Evolutionary conservation across 805 yeast species (phyloP).

Genomic region (Kluyveromyces lactis): DNA sequence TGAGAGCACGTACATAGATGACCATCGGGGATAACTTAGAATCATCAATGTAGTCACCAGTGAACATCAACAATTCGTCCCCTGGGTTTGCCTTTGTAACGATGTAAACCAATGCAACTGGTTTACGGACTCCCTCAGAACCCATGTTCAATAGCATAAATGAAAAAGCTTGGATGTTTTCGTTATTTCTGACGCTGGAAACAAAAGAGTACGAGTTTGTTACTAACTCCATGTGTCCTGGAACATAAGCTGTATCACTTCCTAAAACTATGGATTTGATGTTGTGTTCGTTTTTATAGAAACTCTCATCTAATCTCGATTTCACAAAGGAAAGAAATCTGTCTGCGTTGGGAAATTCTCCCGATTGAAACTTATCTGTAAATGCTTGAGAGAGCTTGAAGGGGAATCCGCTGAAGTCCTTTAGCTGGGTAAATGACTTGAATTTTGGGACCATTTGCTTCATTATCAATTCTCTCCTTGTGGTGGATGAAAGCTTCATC

Average conservation of each 20-base stretch:
- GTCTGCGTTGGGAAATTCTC: not conserved
- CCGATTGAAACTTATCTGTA: not conserved
- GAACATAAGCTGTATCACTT: not conserved
- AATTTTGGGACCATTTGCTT: not conserved
- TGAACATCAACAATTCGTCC: not conserved
- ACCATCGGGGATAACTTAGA: slow-evolving; percentile 11
- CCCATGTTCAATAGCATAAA: not conserved
- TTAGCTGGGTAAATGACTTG: not conserved
- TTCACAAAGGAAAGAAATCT: slow-evolving; percentile 11
- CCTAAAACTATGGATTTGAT: slow-evolving; percentile 8
- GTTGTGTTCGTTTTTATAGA: slow-evolving; percentile 16
- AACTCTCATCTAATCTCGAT: slow-evolving; percentile 17
- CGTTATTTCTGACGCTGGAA: slow-evolving; percentile 8
- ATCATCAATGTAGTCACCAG: not conserved
- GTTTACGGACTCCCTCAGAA: not conserved
- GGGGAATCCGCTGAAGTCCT: not conserved
- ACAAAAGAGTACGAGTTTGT: slow-evolving; percentile 4
- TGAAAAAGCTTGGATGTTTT: slow-evolving; percentile 6
- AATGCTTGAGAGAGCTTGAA: not conserved
- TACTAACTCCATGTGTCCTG: not conserved
- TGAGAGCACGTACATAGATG: slow-evolving; percentile 11
- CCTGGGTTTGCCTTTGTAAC: not conserved
- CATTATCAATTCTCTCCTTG: slow-evolving; percentile 2
- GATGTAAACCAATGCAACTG: not conserved
- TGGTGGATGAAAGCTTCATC: slow-evolving; percentile 6